Evolutionary conservation across 345 rosid species (phyloP), one percentile per base, ranked within the genome.

Genomic region (Heritiera fomes): DNA sequence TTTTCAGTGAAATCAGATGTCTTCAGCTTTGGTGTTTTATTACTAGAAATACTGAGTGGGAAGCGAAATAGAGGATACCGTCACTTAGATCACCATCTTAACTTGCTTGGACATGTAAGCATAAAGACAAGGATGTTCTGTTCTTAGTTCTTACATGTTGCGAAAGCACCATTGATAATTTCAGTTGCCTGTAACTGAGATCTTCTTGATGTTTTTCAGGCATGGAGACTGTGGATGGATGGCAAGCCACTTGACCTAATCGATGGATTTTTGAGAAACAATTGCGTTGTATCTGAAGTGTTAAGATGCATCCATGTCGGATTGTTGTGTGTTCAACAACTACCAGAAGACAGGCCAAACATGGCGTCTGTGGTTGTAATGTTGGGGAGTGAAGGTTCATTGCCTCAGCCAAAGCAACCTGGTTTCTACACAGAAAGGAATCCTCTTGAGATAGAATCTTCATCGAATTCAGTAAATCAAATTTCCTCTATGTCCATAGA

Each of bases 301-400:
- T 34, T 52, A 13, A 40, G 75, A 14, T 72, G 13, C 28, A 53
- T 52, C 18, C 75, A 72, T 72, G 28, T 52, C 7, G 62, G 60
- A 50, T 45, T 72, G 20, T 18, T 72, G 20, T 72, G 75, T 32
- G 75, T 72, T 56, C 75, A 52, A 28, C 75, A 34, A 30, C 55
- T 56, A 50, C 61, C 62, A 52, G 75, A 72, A 72, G 75, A 72
- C 38, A 50, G 28, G 61, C 75, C 75, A 34, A 72, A 15, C 61
- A 72, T 72, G 75, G 55, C 75, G 14, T 0, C 47, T 52, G 61
- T 72, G 46, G 45, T 72, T 32, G 7, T 72, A 9, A 72, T 72
- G 75, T 32, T 52, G 46, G 23, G 45, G 32, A 32, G 61, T 32
- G 75, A 72, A 15, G 13, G 23, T 72, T 32, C 75, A 28, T 32